Conservation (phyloP, 768 basidiomycete genomes). For the Mycena venus region DNA sequence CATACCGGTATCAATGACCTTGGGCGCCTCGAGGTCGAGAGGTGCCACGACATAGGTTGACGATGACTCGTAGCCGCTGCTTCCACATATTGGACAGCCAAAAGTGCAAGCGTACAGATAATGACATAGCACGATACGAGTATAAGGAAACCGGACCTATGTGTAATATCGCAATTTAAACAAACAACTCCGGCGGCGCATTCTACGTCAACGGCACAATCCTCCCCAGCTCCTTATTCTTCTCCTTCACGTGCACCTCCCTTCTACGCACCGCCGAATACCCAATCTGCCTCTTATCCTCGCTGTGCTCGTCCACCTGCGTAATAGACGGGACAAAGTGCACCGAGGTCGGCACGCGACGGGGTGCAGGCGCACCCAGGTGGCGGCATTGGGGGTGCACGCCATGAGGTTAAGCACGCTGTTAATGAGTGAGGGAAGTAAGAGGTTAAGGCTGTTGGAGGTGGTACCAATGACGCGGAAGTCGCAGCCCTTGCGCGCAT, state of each 20-base stretch:
- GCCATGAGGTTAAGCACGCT: conserved; percentile 47
- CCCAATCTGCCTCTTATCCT: neutral
- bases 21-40: no score
- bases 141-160: no score
- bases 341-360: conserved; percentile 17
- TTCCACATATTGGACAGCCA: no score
- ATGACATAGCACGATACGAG: no score
- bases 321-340: neutral
- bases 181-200: conserved; percentile 5
- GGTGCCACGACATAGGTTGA: no score
- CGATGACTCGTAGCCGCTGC: no score
- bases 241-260: neutral
- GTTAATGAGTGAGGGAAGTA: conserved; percentile 49
- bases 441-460: conserved; percentile 48
- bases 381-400: conserved; percentile 50
- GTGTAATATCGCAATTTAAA: no score
- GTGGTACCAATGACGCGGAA: conserved; percentile 50
- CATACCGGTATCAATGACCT: no score
- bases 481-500: conserved; percentile 36
- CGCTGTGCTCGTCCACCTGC: neutral
- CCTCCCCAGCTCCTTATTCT: neutral
- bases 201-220: conserved; percentile 20
- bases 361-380: conserved; percentile 46
- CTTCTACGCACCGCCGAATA: neutral
- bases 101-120: no score